Base-by-base conservation (phyloP, 108 stramenopile species). In the Cylindrotheca fusiformis region DNA sequence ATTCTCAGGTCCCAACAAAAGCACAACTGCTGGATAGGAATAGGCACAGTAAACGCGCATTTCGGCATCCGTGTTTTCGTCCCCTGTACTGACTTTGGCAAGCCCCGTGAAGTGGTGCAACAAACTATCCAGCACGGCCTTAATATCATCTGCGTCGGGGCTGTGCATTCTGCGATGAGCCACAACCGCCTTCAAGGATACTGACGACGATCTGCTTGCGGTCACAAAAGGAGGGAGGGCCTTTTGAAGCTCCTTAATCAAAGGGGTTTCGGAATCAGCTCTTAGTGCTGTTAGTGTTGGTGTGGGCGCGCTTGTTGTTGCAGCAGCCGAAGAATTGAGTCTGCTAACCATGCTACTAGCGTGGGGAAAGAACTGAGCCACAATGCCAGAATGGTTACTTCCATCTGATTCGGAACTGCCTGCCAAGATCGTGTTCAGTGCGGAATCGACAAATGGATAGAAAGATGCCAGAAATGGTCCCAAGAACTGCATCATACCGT, bases 11-110 rank as follows among this genome's bases (percentile, higher is more conserved):
- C 96, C 96, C 60, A 97, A 72, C 47, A 95, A 76, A 14, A 95
- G 68, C 4, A 92, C 86, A 6, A 99, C 96, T 12, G 97, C 99
- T n/a, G 99, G 99, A 49, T 96, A 94, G 51, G 76, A 86, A 64
- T 96, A 99, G 0, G 99, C 99, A 52, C 99, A 99, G 49, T 92
- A 95, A 6, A 94, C 87, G 44, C 93, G 63, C 83, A 98, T 89
- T 72, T 99, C 96, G 23, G 90, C 95, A 53, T 95, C 96, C 4
- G 79, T 82, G 41, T 81, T 85, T 47, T 87, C 83, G 29, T 91
- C 87, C 8, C 91, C 86, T 3, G 93, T 89, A 4, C 60, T 76
- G 23, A 79, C 86, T 31, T 58, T 71, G 26, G 95, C 92, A 61
- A 97, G 85, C 41, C 71, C 81, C 47, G 84, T 75, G 64, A 92